These are phyloP conservation scores for Rhododendron griersonianum DNA, from an alignment of 148 eudicot genomes.

Conservation along the genomic window DNA sequence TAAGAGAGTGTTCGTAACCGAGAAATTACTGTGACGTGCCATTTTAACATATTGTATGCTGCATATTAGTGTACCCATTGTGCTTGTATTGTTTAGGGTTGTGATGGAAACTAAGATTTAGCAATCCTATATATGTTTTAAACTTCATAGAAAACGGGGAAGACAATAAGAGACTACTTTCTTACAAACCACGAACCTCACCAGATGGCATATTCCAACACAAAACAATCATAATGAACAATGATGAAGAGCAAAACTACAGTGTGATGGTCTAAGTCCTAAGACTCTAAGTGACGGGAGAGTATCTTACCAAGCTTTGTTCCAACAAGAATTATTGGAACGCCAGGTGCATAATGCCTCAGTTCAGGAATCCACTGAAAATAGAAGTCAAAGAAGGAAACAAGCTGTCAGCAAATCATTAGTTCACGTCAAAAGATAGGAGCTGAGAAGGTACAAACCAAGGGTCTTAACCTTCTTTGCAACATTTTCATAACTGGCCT, in stretches of 20 bases:
- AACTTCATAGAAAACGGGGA: neutral
- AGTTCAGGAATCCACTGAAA: conserved; percentile 84
- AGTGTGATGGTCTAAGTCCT: neutral
- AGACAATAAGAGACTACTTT: neutral
- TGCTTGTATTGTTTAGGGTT: too few species aligned
- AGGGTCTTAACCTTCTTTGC: conserved; percentile 36
- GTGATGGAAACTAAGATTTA: neutral
- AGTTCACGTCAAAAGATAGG: neutral
- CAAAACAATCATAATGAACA: neutral
- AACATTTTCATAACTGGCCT: conserved; percentile 45
- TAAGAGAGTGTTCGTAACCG: too few species aligned
- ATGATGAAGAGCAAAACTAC: neutral
- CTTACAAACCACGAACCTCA: neutral
- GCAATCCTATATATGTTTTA: neutral
- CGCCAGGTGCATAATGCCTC: conserved; percentile 87
- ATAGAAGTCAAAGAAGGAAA: conserved; percentile 7
- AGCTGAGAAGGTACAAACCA: neutral
- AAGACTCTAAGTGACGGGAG: neutral
- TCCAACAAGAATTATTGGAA: conserved; percentile 84
- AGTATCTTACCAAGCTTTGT: conserved; percentile 63
- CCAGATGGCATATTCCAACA: neutral
- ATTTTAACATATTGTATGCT: too few species aligned
- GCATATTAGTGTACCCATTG: neutral
- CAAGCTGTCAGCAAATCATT: neutral
- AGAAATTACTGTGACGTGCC: too few species aligned